Evolutionary conservation across 208 protist species (phyloP), one percentile per base, ranked within the genome.

Genomic region (Leishmania major): DNA sequence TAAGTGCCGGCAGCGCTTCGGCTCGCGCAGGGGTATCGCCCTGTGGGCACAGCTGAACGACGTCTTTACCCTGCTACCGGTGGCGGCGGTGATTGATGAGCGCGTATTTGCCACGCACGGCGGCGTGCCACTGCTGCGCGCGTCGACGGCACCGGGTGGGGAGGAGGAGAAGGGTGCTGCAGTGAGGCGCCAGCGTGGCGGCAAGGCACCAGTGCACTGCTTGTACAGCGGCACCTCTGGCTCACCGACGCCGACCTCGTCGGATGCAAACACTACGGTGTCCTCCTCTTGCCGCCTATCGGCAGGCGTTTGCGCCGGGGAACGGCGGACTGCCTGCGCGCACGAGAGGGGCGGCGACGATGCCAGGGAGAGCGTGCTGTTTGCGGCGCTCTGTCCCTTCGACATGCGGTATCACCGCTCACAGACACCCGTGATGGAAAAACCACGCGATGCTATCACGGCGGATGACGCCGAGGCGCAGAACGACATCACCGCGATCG

Each of bases 31-130:
- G 40, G 96, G 96, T 17, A 77, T 90, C 31, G 75, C 73, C 7
- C 88, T 98, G 78, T 98, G 94, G 94, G 45, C 51, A 53, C 77
- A 81, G 57, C 81, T 95, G 37, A 98, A 98, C 85, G 66, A 81
- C 25, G 70, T 94, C 22, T 98, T 99, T 75, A 45, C 84, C 28
- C 70, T 75, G 13, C 81, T 99, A 37, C 95, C 96, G 0, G 28
- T 99, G 3, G 88, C 91, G 1, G 96, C 96, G 15, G 91, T 97
- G 75, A 89, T 98, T 45, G 96, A 99, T 79, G 87, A 88, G 2
- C 86, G 47, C 2, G 85, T 97, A 17, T 98, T 99, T 85, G 91
- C 92, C 22, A 90, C 84, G 70, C 97, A 99, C 86, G 94, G 95
- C 37, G 97, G 97, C 57, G 93, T 99, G 62, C 96, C 95, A n/a